phyloP scores from a whole-genome alignment of 371 early-diverging fungal species.

The Rhizomucor miehei region DNA sequence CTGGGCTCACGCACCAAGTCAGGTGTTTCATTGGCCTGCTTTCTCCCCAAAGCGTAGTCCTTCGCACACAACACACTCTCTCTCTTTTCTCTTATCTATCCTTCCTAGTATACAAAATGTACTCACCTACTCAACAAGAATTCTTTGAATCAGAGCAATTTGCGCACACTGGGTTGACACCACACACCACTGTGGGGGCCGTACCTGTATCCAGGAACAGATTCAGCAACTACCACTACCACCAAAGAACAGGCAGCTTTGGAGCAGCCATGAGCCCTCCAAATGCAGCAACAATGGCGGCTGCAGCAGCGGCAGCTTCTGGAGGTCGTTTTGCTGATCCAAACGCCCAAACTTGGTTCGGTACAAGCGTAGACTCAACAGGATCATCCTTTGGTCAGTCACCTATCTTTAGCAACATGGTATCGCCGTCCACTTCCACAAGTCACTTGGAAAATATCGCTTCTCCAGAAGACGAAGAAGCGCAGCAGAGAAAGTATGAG shows the following conservation, averaged over 20 bases:
- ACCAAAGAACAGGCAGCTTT: constrained; percentile 27
- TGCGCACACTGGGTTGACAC: constrained; percentile 14
- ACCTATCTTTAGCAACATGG: constrained; percentile 28
- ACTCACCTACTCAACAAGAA: constrained; percentile 38
- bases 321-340: constrained; percentile 15
- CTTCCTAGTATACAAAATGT: constrained; percentile 10
- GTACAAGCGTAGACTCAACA: constrained; percentile 44
- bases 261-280: constrained; percentile 35
- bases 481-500: too few species aligned
- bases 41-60: too few species aligned
- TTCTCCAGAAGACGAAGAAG: constrained; percentile 22
- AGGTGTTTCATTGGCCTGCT: too few species aligned
- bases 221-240: constrained; percentile 12
- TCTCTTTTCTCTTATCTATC: too few species aligned
- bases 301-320: constrained; percentile 1
- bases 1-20: too few species aligned
- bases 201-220: constrained; percentile 32
- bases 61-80: too few species aligned
- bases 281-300: not conserved
- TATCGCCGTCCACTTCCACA: constrained; percentile 46
- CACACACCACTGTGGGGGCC: constrained; percentile 34
- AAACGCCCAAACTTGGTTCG: constrained; percentile 32
- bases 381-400: constrained; percentile 46
- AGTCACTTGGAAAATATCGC: constrained; percentile 24
- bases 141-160: constrained; percentile 18